A percentile compares a stretch with the other conserved stretches of the same genome.
Conservation (phyloP, 1,284 basidiomycete species). For the Neolentinus lepideus region DNA sequence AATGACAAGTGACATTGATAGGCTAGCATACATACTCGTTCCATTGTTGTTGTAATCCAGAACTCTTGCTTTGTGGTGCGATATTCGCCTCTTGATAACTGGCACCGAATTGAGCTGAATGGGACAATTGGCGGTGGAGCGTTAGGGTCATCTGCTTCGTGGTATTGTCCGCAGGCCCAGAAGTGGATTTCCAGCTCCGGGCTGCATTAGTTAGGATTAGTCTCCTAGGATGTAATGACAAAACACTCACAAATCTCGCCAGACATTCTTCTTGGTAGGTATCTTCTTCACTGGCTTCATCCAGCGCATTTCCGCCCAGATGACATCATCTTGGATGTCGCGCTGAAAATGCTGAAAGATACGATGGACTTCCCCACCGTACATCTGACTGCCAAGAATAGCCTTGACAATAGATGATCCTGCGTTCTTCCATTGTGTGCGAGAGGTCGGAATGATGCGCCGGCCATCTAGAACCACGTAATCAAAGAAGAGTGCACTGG, state of each 20-base stretch:
- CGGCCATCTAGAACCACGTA: background rate
- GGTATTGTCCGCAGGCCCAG: background rate
- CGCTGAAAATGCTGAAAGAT: background rate
- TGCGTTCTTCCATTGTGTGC: too few relatives aligned
- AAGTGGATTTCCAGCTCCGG: background rate
- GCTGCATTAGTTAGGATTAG: background rate
- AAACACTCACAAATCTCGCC: too few relatives aligned
- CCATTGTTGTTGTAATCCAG: background rate
- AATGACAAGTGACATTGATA: background rate
- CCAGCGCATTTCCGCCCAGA: too few relatives aligned
- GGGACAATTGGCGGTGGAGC: background rate
- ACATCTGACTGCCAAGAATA: background rate
- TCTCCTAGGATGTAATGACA: background rate
- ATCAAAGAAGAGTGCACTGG: background rate
- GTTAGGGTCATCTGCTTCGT: background rate
- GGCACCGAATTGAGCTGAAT: background rate
- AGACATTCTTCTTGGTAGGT: too few relatives aligned
- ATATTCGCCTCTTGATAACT: background rate
- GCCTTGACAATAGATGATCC: slow-evolving; percentile 1
- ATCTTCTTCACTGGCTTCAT: too few relatives aligned
- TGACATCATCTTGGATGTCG: too few relatives aligned
- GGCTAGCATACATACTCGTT: background rate
- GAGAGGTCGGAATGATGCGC: too few relatives aligned
- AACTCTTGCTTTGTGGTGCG: background rate
- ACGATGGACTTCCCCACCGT: slow-evolving; percentile 4